Evolutionary conservation across 805 yeast species (phyloP).

Genomic region (Pichia exigua): DNA sequence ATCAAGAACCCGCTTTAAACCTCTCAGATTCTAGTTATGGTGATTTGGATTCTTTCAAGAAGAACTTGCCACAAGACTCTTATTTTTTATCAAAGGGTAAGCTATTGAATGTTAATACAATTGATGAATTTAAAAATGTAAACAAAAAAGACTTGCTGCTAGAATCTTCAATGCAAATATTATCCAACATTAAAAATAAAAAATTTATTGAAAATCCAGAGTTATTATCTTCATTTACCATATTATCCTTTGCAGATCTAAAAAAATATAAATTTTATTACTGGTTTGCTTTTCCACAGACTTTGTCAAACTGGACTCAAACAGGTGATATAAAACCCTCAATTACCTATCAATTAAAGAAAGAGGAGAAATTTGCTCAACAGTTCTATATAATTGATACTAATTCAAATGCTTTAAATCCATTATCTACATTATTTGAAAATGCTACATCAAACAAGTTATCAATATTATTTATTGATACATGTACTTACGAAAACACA

Average conservation of each 20-base stretch:
- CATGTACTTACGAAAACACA: conserved; percentile 16
- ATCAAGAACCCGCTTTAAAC: conserved; percentile 26
- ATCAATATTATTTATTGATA: conserved; percentile 21
- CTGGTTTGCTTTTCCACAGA: conserved; percentile 80
- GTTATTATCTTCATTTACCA: conserved; percentile 34
- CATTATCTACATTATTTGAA: conserved; percentile 9
- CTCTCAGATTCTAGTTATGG: conserved; percentile 6
- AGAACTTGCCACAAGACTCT: conserved; percentile 5
- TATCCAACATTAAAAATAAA: conserved; percentile 26
- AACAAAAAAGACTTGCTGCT: conserved; percentile 57
- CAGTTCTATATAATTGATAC: conserved; percentile 16
- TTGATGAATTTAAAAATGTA: conserved; percentile 70
- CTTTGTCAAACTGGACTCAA: conserved; percentile 44
- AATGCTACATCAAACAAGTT: conserved; percentile 5
- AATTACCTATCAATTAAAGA: background rate
- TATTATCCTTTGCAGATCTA: conserved; percentile 76
- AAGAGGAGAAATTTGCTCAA: background rate
- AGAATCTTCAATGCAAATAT: conserved; percentile 27
- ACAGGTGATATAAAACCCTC: conserved; percentile 4
- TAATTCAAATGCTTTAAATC: conserved; percentile 3
- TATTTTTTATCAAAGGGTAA: conserved; percentile 28
- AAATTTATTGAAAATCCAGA: conserved; percentile 34
- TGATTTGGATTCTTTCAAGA: background rate
- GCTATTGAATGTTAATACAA: conserved; percentile 61
- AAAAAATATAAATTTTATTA: conserved; percentile 82